Base-by-base conservation (phyloP, 2,329 filamentous ascomycete species). In the Diaporthe capsici region DNA sequence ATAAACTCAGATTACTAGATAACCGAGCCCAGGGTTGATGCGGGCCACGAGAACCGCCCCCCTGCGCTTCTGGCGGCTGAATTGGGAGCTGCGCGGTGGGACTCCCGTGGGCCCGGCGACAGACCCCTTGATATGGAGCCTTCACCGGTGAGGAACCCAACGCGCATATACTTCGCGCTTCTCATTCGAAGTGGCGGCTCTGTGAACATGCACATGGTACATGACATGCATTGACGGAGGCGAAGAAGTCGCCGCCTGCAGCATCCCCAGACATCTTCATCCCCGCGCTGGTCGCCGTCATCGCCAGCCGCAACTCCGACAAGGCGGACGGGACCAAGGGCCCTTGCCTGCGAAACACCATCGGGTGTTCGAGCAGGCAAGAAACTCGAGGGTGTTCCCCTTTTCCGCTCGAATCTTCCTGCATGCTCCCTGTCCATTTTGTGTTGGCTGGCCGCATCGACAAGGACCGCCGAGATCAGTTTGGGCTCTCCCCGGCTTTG, bases 381-480 rank as follows among this genome's bases (percentile, higher is more conserved):
- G 34, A 10, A 42, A n/a, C 44, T 72, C 57, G n/a, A 12, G 13
- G 17, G 2, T 34, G 37, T 34, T 22, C 31, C 28, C 31, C 15
- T 31, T 4, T 20, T 8, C 15, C 37, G n/a, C 22, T 15, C 22
- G 47, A 39, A 55, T 65, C n/a, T 49, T 39, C 34, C 47, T 73
- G 58, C 71, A 55, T 37, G 34, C 71, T 57, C 61, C 71, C 71
- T 44, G 28, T 20, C 49, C 49, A n/a, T 44, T 34, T 39, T 15
- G 47, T 42, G 71, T 25, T 73, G 71, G 47, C 58, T 65, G 37
- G 58, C 58, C 49, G 58, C 71, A 55, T 61, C 37, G 37, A 57
- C 7, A 9, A 12, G 58, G 22, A 25, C 49, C n/a, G 25, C 34
- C 34, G 44, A 65, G 25, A 34, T 44, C 34, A 53, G n/a, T 39